Evolutionary conservation across 2,329 filamentous ascomycete genomes (phyloP), one percentile per base, ranked within the genome.

Genomic region (Apiospora sp.): DNA sequence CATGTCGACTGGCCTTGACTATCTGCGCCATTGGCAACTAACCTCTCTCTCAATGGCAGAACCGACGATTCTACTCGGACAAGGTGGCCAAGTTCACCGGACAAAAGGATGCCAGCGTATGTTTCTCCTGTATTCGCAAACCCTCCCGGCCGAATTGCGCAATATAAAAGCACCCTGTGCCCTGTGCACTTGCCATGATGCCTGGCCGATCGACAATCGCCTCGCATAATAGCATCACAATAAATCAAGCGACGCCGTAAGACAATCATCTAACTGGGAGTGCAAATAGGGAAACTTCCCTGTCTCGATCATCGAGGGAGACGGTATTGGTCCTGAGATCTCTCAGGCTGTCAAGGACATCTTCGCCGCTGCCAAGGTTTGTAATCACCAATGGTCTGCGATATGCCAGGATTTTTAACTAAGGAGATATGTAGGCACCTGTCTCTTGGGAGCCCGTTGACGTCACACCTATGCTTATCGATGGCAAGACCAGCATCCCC

Each of bases 301-400:
- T 73, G 96, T 99, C 81, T 96, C 94, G 80, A 89, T 99, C 86
- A 99, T 99, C 78, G 97, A 99, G 90, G 96, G 97, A 86, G 97
- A 99, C 82, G 96, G 96, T 83, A 99, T 99, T 83, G 96, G 96
- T 75, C 96, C 96, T 76, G 96, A 99, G 87, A 99, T 99, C 83
- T 92, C 96, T 77, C 92, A 98, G 86, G 97, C 96, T 69, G 95
- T 99, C 82, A 99, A 98, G 91, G 94, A 98, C 85, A 99, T 99
- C 86, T 99, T 98, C 87, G 89, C 92, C 80, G 96, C 96, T 80
- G 96, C 96, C 80, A 94, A 97, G 85, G 96, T 97, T 87, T 75
- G 87, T 84, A 74, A 43, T 74, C 71, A 72, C 67, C 54, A 64
- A 43, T n/a, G 51, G 37, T 68, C 37, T 72, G 48, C 34, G 73